Evolutionary conservation across 192 early-diverging fungal species (phyloP).

Genomic region (Backusella australiensis): DNA sequence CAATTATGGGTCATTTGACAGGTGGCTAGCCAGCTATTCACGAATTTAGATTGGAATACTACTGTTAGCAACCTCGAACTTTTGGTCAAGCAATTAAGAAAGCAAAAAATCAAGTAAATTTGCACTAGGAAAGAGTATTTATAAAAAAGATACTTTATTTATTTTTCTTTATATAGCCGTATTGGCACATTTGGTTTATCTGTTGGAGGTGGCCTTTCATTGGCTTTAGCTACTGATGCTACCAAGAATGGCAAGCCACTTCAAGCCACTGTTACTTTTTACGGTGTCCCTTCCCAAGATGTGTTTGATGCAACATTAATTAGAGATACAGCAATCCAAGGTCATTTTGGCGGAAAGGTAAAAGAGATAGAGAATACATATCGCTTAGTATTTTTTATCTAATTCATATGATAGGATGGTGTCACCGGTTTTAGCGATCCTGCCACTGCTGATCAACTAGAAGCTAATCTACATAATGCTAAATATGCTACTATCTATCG

Average conservation of each 20-base stretch:
- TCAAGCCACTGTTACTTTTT: slow-evolving; percentile 32
- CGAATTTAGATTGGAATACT: slow-evolving; percentile 41
- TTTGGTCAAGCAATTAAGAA: slow-evolving; percentile 20
- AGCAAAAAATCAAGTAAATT: slow-evolving; percentile 24
- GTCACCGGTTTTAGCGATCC: slow-evolving; percentile 27
- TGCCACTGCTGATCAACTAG: slow-evolving; percentile 12
- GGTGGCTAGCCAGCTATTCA: slow-evolving; percentile 48
- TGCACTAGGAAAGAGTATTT: neutral
- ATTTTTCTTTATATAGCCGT: slow-evolving; percentile 18
- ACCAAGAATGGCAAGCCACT: slow-evolving; percentile 16
- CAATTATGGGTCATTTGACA: neutral
- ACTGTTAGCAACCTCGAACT: slow-evolving; percentile 25
- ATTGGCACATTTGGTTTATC: slow-evolving; percentile 47
- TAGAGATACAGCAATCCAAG: slow-evolving; percentile 27
- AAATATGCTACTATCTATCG: slow-evolving; percentile 21
- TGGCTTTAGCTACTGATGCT: slow-evolving; percentile 40
- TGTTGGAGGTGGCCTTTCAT: slow-evolving; percentile 44
- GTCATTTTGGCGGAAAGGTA: slow-evolving; percentile 27
- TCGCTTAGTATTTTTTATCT: neutral
- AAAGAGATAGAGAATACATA: neutral
- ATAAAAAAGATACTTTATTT: neutral
- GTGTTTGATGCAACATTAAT: slow-evolving; percentile 20
- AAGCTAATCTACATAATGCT: slow-evolving; percentile 6
- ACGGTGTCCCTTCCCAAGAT: slow-evolving; percentile 30
- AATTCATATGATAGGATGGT: slow-evolving; percentile 8